A percentile compares a stretch with the other conserved stretches of the same genome.
These are phyloP conservation scores for Apiotrichum akiyoshidainum DNA, from an alignment of 1,284 basidiomycete species.

Conservation along the genomic window DNA sequence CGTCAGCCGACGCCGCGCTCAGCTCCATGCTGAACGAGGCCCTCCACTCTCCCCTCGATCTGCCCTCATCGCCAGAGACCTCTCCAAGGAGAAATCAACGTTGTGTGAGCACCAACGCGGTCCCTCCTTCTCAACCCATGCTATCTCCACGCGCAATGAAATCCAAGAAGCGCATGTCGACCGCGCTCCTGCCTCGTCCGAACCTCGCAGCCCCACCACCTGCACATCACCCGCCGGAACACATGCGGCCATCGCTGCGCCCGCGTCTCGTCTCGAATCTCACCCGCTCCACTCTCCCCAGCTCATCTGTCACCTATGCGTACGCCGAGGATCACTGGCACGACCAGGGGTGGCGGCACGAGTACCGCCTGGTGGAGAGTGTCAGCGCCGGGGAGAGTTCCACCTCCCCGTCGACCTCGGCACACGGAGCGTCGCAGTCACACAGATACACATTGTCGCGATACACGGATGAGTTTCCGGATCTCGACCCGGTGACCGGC, in stretches of 20 bases:
- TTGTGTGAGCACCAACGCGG: not conserved
- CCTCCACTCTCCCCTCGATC: slow-evolving; percentile 29
- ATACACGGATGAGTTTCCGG: slow-evolving; percentile 33
- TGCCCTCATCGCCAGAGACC: not conserved
- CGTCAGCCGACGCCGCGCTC: slow-evolving; percentile 7
- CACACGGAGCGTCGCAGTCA: not conserved
- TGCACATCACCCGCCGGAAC: slow-evolving; percentile 3
- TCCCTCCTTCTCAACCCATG: not conserved
- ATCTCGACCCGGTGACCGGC: slow-evolving; percentile 44
- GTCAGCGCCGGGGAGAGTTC: not conserved
- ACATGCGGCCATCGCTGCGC: slow-evolving; percentile 8
- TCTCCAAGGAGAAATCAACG: too few relatives aligned
- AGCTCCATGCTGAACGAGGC: slow-evolving; percentile 31
- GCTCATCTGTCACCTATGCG: slow-evolving; percentile 33
- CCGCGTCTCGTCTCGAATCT: slow-evolving; percentile 40
- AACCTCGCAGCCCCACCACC: slow-evolving; percentile 3
- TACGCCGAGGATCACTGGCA: slow-evolving; percentile 14
- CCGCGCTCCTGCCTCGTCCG: not conserved
- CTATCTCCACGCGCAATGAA: not conserved
- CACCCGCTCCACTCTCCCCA: slow-evolving; percentile 37
- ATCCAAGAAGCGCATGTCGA: not conserved
- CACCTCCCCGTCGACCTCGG: not conserved
- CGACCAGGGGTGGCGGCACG: slow-evolving; percentile 5
- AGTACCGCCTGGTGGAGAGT: slow-evolving; percentile 1
- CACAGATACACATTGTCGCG: slow-evolving; percentile 1